Percentiles rank a stretch among this genome's conserved stretches.
Evolutionary conservation across 2,329 filamentous ascomycete species (phyloP).

Genomic region (Juglanconis juglandina): DNA sequence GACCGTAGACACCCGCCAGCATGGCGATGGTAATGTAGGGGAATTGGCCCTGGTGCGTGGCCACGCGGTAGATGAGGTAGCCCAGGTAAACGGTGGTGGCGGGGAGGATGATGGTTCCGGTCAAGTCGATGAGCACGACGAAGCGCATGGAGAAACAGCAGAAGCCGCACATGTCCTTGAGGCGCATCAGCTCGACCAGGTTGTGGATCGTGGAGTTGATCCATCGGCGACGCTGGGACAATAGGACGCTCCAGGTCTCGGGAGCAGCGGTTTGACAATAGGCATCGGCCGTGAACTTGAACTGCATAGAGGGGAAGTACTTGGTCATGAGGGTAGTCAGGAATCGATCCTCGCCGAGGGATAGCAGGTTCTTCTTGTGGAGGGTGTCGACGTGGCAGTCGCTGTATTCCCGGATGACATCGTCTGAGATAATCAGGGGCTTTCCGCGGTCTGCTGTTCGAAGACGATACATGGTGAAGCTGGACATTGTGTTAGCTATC

Average conservation of each 20-base stretch:
- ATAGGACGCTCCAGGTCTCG: slow-evolving; percentile 86
- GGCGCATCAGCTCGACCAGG: slow-evolving; percentile 80
- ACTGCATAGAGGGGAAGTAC: slow-evolving; percentile 91
- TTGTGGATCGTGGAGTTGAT: slow-evolving; percentile 99
- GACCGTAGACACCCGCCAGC: slow-evolving; percentile 86
- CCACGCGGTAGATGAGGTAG: slow-evolving; percentile 80
- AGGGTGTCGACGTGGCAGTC: slow-evolving; percentile 89
- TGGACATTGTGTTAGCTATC: slow-evolving; percentile 42
- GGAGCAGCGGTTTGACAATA: slow-evolving; percentile 92
- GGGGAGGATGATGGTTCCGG: slow-evolving; percentile 87
- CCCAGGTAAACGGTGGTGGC: slow-evolving; percentile 82
- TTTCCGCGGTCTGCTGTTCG: slow-evolving; percentile 91
- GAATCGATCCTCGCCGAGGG: slow-evolving; percentile 94
- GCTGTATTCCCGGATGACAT: slow-evolving; percentile 81
- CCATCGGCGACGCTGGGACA: slow-evolving; percentile 98
- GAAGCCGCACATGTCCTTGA: slow-evolving; percentile 96
- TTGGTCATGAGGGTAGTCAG: slow-evolving; percentile 98
- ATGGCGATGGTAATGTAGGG: slow-evolving; percentile 85
- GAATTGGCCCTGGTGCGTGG: slow-evolving; percentile 68
- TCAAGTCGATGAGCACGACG: slow-evolving; percentile 89
- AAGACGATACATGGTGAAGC: slow-evolving; percentile 98
- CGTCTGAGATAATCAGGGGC: slow-evolving; percentile 88
- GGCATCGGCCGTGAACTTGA: slow-evolving; percentile 92
- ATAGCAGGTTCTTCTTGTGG: slow-evolving; percentile 93
- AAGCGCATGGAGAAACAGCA: slow-evolving; percentile 99